Base-by-base conservation (phyloP, 129 eudicot species). In the Apium graveolens region DNA sequence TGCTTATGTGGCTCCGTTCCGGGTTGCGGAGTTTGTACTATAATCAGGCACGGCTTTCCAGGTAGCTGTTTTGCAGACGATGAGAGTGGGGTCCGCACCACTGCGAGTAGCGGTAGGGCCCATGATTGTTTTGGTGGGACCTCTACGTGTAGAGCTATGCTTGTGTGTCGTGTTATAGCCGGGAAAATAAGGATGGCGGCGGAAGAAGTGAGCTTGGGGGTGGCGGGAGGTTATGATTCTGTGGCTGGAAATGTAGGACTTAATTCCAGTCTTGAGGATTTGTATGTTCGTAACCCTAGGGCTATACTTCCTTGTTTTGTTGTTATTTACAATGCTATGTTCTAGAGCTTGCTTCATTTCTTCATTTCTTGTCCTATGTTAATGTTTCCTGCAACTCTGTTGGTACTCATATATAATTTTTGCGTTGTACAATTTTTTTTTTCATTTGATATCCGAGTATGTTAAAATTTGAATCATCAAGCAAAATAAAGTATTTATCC, bases 301-400 rank as follows among this genome's bases (percentile, higher is more conserved):
- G 98, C 97, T 37, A 91, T 93, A 78, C 92, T 93, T 37, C 93
- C 96, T 12, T 94, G 98, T 89, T 94, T 94, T 71, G 97, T 94
- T 11, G 97, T 94, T 76, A 87, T 94, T 26, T 94, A 91, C 84
- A 88, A 89, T 27, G 70, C 65, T 0, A 24, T 55, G 13, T 9
- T 55, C 0, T 55, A 55, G 31, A 55, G 65, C 8, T 55, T 55
- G 18, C 21, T 46, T 42, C 9, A 42, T 42, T 10, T 42, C 45
- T 42, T 42, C 1, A 42, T 42, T 42, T 35, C 3, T 35, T 35
- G 3, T 35, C 37, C 3, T 35, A 35, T 35, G 1, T 35, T 35
- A 35, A 35, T 35, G 3, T 1, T 35, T 35, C 3, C 37, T 35
- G 37, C 37, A 35, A 35, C 37, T 35, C n/a, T n/a, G n/a, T n/a